These are phyloP conservation scores for Nicotiana tabacum DNA, from an alignment of 257 asterid genomes.

Conservation along the genomic window DNA sequence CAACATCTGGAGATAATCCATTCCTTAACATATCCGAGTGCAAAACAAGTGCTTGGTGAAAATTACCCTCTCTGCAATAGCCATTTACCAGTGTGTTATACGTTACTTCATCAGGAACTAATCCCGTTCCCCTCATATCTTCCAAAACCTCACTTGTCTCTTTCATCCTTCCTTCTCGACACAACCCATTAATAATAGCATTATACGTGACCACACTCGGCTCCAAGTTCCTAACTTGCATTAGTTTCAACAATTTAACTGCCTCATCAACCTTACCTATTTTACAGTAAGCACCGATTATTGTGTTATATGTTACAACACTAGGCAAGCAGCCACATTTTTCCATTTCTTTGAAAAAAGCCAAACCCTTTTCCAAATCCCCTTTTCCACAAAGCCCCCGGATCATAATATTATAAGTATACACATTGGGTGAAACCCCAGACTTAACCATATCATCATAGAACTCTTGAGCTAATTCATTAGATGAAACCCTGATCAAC, in stretches of 20 bases:
- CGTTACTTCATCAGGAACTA: conserved; percentile 70
- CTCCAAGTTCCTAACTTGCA: conserved; percentile 57
- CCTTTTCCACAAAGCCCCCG: conserved; percentile 57
- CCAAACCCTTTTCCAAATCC: conserved; percentile 46
- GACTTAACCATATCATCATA: conserved; percentile 45
- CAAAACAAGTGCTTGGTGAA: conserved; percentile 77
- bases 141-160: conserved; percentile 48
- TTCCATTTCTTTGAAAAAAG: conserved; percentile 54
- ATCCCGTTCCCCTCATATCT: conserved; percentile 57
- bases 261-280: conserved; percentile 45
- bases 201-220: conserved; percentile 72
- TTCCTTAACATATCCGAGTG: conserved; percentile 78
- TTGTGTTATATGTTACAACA: conserved; percentile 71
- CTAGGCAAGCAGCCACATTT: conserved; percentile 57
- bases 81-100: conserved; percentile 82
- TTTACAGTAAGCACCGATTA: conserved; percentile 65
- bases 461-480: conserved; percentile 39
- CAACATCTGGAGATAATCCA: conserved; percentile 77
- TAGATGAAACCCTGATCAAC: conserved; percentile 33
- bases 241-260: conserved; percentile 31
- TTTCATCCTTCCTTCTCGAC: conserved; percentile 64
- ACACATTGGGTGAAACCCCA: conserved; percentile 69
- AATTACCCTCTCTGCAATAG: conserved; percentile 66
- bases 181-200: conserved; percentile 65
- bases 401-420: conserved; percentile 69